These are phyloP conservation scores for Wallacemonas collosoma DNA, from an alignment of 208 protist species.

Conservation along the genomic window DNA sequence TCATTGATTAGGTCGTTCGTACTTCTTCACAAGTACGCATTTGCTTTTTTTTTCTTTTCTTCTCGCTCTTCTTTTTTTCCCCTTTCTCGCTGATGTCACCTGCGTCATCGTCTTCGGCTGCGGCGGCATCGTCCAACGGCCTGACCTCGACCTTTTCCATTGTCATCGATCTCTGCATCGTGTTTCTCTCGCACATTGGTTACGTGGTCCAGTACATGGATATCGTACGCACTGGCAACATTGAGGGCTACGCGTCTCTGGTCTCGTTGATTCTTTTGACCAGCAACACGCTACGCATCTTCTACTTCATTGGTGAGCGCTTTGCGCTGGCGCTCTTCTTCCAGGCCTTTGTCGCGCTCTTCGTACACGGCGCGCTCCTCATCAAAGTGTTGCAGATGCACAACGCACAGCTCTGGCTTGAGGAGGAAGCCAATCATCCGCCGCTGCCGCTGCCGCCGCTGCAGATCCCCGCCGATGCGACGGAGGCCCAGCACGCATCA, in stretches of 20 bases:
- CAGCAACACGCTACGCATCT: slow-evolving; percentile 80
- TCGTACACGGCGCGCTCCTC: slow-evolving; percentile 58
- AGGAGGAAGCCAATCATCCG: slow-evolving; percentile 1
- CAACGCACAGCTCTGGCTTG: slow-evolving; percentile 15
- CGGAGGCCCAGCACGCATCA: background rate
- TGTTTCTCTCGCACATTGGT: slow-evolving; percentile 69
- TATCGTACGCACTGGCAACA: slow-evolving; percentile 38
- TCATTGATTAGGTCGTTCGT: background rate
- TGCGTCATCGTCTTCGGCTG: background rate
- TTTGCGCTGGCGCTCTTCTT: slow-evolving; percentile 68
- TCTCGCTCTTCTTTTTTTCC: slow-evolving; percentile 14
- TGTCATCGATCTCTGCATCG: slow-evolving; percentile 51
- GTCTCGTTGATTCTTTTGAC: slow-evolving; percentile 76
- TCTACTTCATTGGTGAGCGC: slow-evolving; percentile 66
- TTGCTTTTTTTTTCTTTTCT: background rate
- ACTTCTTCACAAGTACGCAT: background rate
- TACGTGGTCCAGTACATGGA: slow-evolving; percentile 65
- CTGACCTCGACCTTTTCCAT: background rate
- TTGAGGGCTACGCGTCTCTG: slow-evolving; percentile 63
- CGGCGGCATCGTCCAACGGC: background rate
- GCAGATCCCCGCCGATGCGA: background rate
- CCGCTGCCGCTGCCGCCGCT: background rate
- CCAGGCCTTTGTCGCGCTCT: slow-evolving; percentile 55
- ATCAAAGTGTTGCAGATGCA: slow-evolving; percentile 51
- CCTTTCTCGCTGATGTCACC: background rate